phyloP scores from a whole-genome alignment of 805 yeast species.

The Yamadazyma philogaea region DNA sequence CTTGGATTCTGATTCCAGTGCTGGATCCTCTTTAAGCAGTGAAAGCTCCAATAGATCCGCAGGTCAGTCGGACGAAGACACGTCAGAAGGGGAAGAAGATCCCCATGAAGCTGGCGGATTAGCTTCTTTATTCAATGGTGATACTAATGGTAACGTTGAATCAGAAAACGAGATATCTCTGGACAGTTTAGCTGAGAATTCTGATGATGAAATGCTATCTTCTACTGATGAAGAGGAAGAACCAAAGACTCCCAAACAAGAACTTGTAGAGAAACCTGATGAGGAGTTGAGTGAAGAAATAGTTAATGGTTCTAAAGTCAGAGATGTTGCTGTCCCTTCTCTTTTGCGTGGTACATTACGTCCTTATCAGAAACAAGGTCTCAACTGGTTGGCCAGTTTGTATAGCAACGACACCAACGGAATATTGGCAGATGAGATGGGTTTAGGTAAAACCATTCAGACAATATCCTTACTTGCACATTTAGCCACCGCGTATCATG shows the following conservation, averaged over 20 bases:
- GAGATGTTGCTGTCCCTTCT: constrained; percentile 75
- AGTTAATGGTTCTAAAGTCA: constrained; percentile 41
- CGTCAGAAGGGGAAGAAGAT: constrained; percentile 11
- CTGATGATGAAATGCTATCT: constrained; percentile 21
- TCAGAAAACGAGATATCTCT: constrained; percentile 18
- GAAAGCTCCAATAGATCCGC: constrained; percentile 2
- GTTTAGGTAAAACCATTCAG: constrained; percentile 94
- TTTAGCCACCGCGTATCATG: constrained; percentile 87
- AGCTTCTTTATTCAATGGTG: constrained; percentile 16
- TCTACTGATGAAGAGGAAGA: constrained; percentile 28
- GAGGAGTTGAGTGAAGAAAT: constrained; percentile 20
- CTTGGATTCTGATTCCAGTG: constrained; percentile 12
- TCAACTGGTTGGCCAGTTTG: constrained; percentile 94
- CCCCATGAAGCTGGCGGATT: constrained; percentile 16
- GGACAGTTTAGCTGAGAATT: constrained; percentile 12
- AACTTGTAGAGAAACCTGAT: background rate
- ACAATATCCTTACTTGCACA: constrained; percentile 84
- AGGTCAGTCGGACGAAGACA: constrained; percentile 12
- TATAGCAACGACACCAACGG: constrained; percentile 94
- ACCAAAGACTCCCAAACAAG: constrained; percentile 29
- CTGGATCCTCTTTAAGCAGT: constrained; percentile 13
- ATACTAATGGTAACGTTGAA: constrained; percentile 16
- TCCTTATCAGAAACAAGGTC: constrained; percentile 91
- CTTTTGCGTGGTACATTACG: constrained; percentile 78
- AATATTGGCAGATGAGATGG: constrained; percentile 98